Conservation (phyloP, 177 flowering plant species). For the Vitis hybrid region DNA sequence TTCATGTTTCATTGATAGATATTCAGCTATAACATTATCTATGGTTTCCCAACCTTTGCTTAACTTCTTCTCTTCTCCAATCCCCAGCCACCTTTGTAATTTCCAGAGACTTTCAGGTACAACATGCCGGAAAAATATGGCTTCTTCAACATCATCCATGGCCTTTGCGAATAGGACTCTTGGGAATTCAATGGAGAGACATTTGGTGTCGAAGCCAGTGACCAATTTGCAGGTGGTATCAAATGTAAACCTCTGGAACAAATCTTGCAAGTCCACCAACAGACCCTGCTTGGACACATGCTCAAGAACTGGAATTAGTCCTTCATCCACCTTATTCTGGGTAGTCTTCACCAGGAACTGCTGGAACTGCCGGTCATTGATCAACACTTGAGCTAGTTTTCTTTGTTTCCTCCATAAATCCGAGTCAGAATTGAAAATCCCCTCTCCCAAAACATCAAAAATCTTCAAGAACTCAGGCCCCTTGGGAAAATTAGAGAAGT, state of each 20-base stretch:
- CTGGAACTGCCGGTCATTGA: slow-evolving; percentile 24
- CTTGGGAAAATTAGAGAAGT: slow-evolving; percentile 49
- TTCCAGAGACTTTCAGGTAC: slow-evolving; percentile 16
- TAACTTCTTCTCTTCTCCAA: slow-evolving; percentile 20
- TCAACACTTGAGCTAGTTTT: slow-evolving; percentile 18
- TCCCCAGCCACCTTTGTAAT: slow-evolving; percentile 15
- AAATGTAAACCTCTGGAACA: slow-evolving; percentile 30
- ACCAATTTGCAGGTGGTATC: slow-evolving; percentile 22
- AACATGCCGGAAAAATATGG: slow-evolving; percentile 7
- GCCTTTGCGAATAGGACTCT: slow-evolving; percentile 2
- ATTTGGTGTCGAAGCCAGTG: slow-evolving; percentile 21
- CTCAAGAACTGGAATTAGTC: slow-evolving; percentile 24
- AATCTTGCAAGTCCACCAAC: slow-evolving; percentile 28
- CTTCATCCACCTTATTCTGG: slow-evolving; percentile 12
- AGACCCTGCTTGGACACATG: not conserved
- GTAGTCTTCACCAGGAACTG: slow-evolving; percentile 17
- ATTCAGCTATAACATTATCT: slow-evolving; percentile 8
- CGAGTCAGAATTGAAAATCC: slow-evolving; percentile 46
- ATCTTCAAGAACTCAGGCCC: slow-evolving; percentile 40
- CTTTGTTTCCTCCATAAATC: slow-evolving; percentile 46
- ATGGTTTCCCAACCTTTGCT: not conserved
- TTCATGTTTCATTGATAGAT: slow-evolving; percentile 8
- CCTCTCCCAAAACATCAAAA: slow-evolving; percentile 55
- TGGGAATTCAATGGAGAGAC: slow-evolving; percentile 19
- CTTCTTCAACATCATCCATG: slow-evolving; percentile 12